Evolutionary conservation across 78 protist species (phyloP).

Genomic region (Cavenderia fasciculata): DNA sequence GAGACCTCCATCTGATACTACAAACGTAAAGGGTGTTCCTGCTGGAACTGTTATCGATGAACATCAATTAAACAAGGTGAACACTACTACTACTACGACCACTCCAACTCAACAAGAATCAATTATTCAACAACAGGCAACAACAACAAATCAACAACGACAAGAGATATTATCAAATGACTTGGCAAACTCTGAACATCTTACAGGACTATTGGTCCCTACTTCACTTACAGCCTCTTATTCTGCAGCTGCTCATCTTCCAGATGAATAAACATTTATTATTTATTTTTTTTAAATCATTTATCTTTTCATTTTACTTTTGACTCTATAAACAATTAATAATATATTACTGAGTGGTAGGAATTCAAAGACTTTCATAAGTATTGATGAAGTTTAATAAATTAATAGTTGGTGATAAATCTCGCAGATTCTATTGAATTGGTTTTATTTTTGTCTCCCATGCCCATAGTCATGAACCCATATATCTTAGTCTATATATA

Average conservation of each 20-base stretch:
- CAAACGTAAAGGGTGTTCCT: not conserved
- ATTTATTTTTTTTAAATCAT: too few relatives aligned
- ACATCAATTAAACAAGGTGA: not conserved
- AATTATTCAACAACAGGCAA: not conserved
- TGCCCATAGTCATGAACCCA: too few relatives aligned
- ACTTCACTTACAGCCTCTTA: slow-evolving; percentile 10
- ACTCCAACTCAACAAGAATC: not conserved
- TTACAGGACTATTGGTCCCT: not conserved
- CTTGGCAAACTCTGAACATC: not conserved
- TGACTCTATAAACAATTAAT: too few relatives aligned
- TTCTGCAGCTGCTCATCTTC: not conserved
- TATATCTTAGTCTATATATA: too few relatives aligned
- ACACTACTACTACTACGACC: not conserved
- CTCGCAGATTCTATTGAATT: too few relatives aligned
- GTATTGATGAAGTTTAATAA: too few relatives aligned
- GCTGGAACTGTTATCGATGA: not conserved
- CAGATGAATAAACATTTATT: not conserved
- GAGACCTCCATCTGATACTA: slow-evolving; percentile 2
- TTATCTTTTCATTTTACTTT: too few relatives aligned
- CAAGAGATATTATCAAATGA: not conserved
- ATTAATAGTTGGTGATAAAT: too few relatives aligned
- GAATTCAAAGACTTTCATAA: too few relatives aligned
- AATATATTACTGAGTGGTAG: too few relatives aligned
- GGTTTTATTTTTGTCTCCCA: too few relatives aligned
- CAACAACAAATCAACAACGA: not conserved